Percentiles rank a stretch among this genome's conserved stretches.
These are phyloP conservation scores for Neoboletus subvelutipes DNA, from an alignment of 768 basidiomycete species.

Conservation along the genomic window DNA sequence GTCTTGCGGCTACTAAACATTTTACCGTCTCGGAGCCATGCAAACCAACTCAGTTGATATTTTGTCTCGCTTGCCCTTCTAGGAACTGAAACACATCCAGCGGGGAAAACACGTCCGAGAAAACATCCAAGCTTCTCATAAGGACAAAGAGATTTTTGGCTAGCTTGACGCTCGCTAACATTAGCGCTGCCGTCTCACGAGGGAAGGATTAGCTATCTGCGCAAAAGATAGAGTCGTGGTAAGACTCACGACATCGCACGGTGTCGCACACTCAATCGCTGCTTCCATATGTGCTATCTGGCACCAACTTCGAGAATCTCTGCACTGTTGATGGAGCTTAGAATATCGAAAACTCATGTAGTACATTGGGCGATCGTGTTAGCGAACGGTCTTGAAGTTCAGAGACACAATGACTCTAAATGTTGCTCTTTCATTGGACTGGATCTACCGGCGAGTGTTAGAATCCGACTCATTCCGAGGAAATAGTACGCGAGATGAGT, in stretches of 20 bases:
- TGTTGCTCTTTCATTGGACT: background rate
- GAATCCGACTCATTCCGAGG: background rate
- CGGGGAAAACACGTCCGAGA: background rate
- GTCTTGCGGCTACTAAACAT: background rate
- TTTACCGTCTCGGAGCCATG: background rate
- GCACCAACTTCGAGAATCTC: background rate
- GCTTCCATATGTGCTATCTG: background rate
- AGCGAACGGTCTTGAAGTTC: background rate
- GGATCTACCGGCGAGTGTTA: background rate
- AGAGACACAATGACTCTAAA: background rate
- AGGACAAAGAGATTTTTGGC: background rate
- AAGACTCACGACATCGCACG: background rate
- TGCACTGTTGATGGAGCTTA: background rate
- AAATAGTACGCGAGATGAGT: background rate
- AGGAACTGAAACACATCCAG: background rate
- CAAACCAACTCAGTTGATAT: background rate
- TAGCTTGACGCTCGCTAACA: background rate
- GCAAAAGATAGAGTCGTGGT: background rate
- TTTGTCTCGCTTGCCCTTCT: background rate
- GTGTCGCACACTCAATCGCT: background rate
- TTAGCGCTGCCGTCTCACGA: background rate
- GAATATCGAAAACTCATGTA: background rate
- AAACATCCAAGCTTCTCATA: background rate
- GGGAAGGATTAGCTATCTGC: no score
- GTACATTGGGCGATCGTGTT: background rate